Conservation (phyloP, 2,329 filamentous ascomycete genomes). For the Geoglossum cookeanum region DNA sequence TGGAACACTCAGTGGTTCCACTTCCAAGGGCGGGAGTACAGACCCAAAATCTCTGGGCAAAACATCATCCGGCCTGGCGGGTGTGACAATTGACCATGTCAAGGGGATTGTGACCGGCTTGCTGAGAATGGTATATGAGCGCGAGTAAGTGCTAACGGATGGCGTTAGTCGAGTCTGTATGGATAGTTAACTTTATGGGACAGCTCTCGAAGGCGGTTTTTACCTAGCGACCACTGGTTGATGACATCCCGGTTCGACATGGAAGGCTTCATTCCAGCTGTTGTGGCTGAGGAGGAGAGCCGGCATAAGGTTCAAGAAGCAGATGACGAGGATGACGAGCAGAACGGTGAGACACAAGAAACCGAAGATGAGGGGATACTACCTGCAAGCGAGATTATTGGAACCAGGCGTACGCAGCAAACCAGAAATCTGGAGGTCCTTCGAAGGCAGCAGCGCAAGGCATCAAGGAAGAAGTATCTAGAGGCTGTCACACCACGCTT, state of each 20-base stretch:
- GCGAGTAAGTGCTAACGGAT: slow-evolving; percentile 35
- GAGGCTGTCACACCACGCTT: slow-evolving; percentile 69
- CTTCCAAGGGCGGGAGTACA: background rate
- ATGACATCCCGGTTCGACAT: slow-evolving; percentile 83
- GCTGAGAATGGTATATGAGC: slow-evolving; percentile 75
- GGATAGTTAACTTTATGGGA: background rate
- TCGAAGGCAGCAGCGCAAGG: slow-evolving; percentile 43
- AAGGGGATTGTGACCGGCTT: slow-evolving; percentile 63
- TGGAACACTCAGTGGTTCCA: slow-evolving; percentile 9
- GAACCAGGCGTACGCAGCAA: slow-evolving; percentile 41
- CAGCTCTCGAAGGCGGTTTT: slow-evolving; percentile 60
- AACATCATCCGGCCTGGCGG: slow-evolving; percentile 34
- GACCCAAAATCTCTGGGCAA: slow-evolving; percentile 13
- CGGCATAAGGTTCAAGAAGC: slow-evolving; percentile 49
- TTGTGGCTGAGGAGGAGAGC: slow-evolving; percentile 70
- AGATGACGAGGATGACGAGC: slow-evolving; percentile 32
- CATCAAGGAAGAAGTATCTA: slow-evolving; percentile 49
- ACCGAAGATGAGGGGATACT: background rate
- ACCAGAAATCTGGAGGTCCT: slow-evolving; percentile 42
- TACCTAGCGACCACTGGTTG: slow-evolving; percentile 75
- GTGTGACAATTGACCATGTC: slow-evolving; percentile 59
- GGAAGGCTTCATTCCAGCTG: slow-evolving; percentile 67
- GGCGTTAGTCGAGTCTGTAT: background rate
- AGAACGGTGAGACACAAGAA: slow-evolving; percentile 19
- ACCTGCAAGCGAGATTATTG: slow-evolving; percentile 20